Base-by-base conservation (phyloP, 1,139 yeast genomes). In the Hansenula sp. region DNA sequence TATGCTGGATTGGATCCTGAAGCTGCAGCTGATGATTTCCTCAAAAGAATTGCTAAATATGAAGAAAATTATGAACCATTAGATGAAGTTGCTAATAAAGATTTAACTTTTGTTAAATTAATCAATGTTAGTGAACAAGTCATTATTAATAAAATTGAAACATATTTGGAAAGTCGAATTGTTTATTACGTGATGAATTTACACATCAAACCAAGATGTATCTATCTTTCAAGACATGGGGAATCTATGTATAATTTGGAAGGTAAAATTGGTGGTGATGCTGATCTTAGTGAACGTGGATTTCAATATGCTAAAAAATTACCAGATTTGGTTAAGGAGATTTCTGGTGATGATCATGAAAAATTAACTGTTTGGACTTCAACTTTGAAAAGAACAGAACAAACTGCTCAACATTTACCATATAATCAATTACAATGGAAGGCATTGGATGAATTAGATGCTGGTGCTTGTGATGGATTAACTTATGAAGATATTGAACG, bases 391-490 rank as follows among this genome's bases (percentile, higher is more conserved):
- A 77, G 99, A 64, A 93, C 99, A 7, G 96, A 89, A 62, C 96
- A 93, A 62, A 93, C 98, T 0, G 91, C 97, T 1, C 80, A 87
- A 47, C 78, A 75, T 61, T 72, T 93, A 56, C 91, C 95, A 1
- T 89, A 86, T 65, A 81, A 84, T 48, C 85, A 90, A 63, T 72
- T 90, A 52, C 88, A 84, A 53, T 93, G 99, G 99, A 93, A 93
- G 65, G 98, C 98, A 0, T 71, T 93, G 53, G 99, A 93, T 63
- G 99, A 93, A 66, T 76, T 93, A 51, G 99, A 93, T 65, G 99
- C 99, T 0, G 99, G 99, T 11, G 94, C 90, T 33, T 93, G 99
- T 64, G 99, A 93, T 62, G 98, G 97, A 4, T 76, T 89, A 74
- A 84, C 96, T 0, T 88, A 90, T 62, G 89, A 88, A 57, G 96